Base-by-base conservation (phyloP, 164 flowering plant species). In the Buxus sempervirens region DNA sequence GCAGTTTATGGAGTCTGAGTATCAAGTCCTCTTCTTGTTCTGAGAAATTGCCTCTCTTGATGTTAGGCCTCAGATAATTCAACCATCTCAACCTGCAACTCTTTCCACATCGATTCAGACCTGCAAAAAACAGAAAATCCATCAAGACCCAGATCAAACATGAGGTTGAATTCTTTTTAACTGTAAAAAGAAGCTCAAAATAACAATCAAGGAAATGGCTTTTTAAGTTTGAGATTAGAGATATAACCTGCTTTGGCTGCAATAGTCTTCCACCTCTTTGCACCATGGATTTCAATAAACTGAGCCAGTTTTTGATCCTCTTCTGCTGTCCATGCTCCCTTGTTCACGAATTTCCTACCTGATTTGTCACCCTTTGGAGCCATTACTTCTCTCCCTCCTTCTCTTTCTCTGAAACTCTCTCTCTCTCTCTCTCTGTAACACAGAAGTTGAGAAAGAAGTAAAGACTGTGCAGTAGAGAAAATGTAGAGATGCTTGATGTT, bases 11-110 rank as follows among this genome's bases (percentile, higher is more conserved):
- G 62, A 79, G 79, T 53, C 81, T 68, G 23, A 78, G 68, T 27
- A 81, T 81, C 72, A 76, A 67, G 59, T 78, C 81, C 63, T 81
- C 83, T 69, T 78, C 81, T 23, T 76, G 79, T 49, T 71, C 68
- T 1, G 78, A 78, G 21, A 81, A 76, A 74, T 76, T 78, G 70
- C 83, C 81, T 66, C 80, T 74, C 67, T 82, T 79, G 68, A 79
- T 79, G 24, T 75, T 76, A 9, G 79, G 80, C 68, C 81, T 74
- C 58, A 78, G 66, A 58, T 82, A 79, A 58, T 82, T 82, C 66
- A 82, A 21, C 84, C 84, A 79, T 65, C 84, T 72, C 65, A 79
- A 36, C 32, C 84, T 72, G 62, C 84, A 81, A 66, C 82, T 79
- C 76, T 79, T 79, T 36, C 80, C 82, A 22, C 82, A 75, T 58